phyloP scores from a whole-genome alignment of 2,329 filamentous ascomycete genomes.

The Apiospora saccharicola region DNA sequence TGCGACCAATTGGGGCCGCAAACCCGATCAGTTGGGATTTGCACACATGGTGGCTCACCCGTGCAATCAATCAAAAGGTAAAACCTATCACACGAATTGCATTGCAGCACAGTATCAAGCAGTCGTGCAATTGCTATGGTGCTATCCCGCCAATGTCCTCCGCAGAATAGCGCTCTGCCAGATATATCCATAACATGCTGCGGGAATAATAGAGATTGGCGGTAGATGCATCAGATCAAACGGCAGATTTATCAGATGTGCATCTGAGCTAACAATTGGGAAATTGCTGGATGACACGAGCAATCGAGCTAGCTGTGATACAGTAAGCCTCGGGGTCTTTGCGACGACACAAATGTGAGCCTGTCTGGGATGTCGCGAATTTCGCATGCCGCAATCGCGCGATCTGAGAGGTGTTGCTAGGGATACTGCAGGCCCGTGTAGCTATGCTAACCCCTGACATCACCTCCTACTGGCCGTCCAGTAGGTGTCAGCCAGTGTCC shows the following conservation, averaged over 20 bases:
- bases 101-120: not conserved
- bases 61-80: not conserved
- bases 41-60: not conserved
- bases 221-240: not conserved
- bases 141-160: not conserved
- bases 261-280: not conserved
- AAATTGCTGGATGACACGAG: not conserved
- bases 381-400: not conserved
- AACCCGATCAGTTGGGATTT: not conserved
- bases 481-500: not conserved
- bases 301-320: not conserved
- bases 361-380: slow-evolving; percentile 3
- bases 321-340: slow-evolving; percentile 16
- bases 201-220: not conserved
- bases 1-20: slow-evolving; percentile 11
- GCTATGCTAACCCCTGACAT: not conserved
- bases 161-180: not conserved
- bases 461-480: not conserved
- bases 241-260: slow-evolving; percentile 2
- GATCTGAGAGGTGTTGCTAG: slow-evolving; percentile 15
- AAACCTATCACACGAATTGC: not conserved
- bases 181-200: not conserved
- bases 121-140: no score
- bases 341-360: not conserved
- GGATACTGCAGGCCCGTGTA: slow-evolving; percentile 6